Base-by-base conservation (phyloP, 495 filamentous ascomycete species). In the Penicillium parvum region DNA sequence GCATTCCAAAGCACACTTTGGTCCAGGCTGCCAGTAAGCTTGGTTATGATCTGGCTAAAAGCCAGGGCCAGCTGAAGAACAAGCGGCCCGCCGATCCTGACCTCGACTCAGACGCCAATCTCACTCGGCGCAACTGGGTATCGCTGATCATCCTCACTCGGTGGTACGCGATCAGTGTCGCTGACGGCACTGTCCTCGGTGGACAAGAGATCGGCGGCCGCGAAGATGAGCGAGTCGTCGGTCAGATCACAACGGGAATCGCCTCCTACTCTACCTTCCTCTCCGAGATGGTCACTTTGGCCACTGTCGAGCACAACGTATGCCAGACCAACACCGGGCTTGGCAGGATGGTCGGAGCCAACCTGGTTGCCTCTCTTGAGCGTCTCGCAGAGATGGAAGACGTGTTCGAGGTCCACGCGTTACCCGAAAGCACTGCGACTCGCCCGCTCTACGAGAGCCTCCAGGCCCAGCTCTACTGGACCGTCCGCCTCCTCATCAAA, bases 81-180 rank as follows among this genome's bases (percentile, higher is more conserved):
- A 61, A 65, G 17, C 60, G 64, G 5, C 35, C 52, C 8, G 46
- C 64, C 7, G 60, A 71, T 37, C 57, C 59, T 3, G 84, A 89
- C 58, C 47, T 71, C 4, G 83, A 90, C 58, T 83, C 84, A 6
- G 82, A 86, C 38, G 79, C 84, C 37, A 82, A 81, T 20, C 72
- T 91, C 18, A 77, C 75, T 2, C 66, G 86, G 41, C 77, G 86
- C 26, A 78, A 78, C 34, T 95, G 86, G 85, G 86, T 84, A 64
- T 75, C 81, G 1, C 61, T 92, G 40, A 73, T 83, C 33, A 78
- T 86, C 52, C 64, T 95, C 43, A 81, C 87, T 41, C 78, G 86
- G 20, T 91, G 83, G 82, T 79, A 88, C 54, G 79, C 85, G 11
- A 72, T 83, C 28, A 82, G 79, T 52, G 83, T 78, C 1, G 79